phyloP scores from a whole-genome alignment of 2,329 filamentous ascomycete genomes.

The Fusarium pseudoanthophilum region DNA sequence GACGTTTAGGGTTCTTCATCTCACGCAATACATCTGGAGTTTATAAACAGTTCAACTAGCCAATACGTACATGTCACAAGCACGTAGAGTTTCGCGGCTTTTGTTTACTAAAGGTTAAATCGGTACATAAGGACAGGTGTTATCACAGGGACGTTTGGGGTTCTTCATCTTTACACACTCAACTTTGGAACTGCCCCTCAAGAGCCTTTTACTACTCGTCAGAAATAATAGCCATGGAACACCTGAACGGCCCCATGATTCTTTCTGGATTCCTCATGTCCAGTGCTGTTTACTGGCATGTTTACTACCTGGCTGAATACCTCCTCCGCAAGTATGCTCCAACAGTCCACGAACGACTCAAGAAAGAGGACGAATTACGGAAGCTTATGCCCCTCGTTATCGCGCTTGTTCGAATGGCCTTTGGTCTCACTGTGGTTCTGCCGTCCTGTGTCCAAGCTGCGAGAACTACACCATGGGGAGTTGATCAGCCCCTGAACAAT shows the following conservation, averaged over 20 bases:
- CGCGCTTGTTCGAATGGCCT: conserved; percentile 36
- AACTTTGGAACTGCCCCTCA: not conserved
- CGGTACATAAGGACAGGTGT: not conserved
- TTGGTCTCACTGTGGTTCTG: conserved; percentile 43
- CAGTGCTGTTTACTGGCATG: conserved; percentile 37
- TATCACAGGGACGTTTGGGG: not conserved
- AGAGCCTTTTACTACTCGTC: not conserved
- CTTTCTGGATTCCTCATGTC: conserved; percentile 32
- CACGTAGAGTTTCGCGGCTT: not conserved
- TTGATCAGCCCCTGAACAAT: conserved; percentile 28
- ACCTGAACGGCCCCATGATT: conserved; percentile 27
- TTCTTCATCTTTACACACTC: not conserved
- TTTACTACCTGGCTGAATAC: conserved; percentile 18
- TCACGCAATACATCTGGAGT: not conserved
- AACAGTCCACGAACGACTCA: conserved; percentile 20
- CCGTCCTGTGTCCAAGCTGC: conserved; percentile 36
- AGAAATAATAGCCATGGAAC: conserved; percentile 4
- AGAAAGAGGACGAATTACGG: conserved; percentile 15
- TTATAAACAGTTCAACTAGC: not conserved
- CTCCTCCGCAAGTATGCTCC: conserved; percentile 24
- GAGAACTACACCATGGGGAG: conserved; percentile 36
- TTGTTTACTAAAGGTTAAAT: conserved; percentile 4
- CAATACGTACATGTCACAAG: not conserved
- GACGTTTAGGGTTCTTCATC: too few species aligned
- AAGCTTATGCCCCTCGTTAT: conserved; percentile 33